Percentiles rank a stretch among this genome's conserved stretches.
These are phyloP conservation scores for Marchantia polymorpha DNA, from an alignment of 225 moss, liverwort and hornwort species.

Conservation along the genomic window DNA sequence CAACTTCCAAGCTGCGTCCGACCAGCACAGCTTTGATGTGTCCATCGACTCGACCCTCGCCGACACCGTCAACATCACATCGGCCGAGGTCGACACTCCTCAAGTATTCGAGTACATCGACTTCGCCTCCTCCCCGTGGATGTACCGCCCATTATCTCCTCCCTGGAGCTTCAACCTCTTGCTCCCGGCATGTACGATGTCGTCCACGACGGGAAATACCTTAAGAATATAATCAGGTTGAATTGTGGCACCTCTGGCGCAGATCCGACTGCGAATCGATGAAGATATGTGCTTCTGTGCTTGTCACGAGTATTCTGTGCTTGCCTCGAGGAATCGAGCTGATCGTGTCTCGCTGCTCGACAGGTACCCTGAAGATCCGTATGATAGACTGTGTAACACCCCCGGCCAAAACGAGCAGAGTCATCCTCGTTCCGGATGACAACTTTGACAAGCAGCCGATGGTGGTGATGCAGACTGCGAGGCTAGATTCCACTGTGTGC, in stretches of 20 bases:
- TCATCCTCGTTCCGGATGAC: background rate
- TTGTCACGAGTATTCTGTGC: background rate
- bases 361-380: constrained; percentile 50
- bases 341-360: background rate
- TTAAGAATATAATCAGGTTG: background rate
- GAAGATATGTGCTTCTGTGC: background rate
- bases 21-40: background rate
- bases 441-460: constrained; percentile 13
- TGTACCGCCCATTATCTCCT: constrained; percentile 13
- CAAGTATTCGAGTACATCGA: constrained; percentile 19
- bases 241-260: constrained; percentile 5
- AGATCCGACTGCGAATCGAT: background rate
- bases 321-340: background rate
- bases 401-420: background rate
- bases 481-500: constrained; percentile 1
- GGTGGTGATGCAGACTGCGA: constrained; percentile 41
- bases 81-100: too few relatives aligned
- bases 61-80: background rate
- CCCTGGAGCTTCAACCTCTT: constrained; percentile 22
- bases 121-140: constrained; percentile 19
- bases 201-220: background rate
- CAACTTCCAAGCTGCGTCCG: background rate
- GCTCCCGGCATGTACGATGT: background rate
- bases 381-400: constrained; percentile 32
- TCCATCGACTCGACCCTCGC: background rate